These are phyloP conservation scores for Eimeria tenella DNA, from an alignment of 169 alveolate genomes.

Conservation along the genomic window DNA sequence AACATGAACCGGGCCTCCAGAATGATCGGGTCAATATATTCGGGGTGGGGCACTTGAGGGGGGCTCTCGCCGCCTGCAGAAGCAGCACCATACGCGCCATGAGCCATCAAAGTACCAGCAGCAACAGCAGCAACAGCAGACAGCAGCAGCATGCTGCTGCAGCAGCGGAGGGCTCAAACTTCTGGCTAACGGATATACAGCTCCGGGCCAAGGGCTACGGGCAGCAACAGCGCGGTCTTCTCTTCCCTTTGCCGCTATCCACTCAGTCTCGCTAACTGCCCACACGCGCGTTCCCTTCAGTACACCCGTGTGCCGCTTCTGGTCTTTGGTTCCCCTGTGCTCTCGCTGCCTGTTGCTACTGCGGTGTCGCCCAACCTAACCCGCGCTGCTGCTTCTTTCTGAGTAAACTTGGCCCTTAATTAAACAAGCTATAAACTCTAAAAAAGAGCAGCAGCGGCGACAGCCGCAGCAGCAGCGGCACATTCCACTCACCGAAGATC, in stretches of 20 bases:
- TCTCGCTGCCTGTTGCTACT: no score
- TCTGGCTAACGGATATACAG: no score
- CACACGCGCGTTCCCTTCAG: no score
- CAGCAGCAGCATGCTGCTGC: neutral
- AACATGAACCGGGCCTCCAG: constrained; percentile 35
- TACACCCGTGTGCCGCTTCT: no score
- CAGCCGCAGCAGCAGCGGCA: neutral
- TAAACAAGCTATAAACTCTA: neutral
- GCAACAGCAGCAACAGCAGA: neutral
- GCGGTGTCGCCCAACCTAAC: no score
- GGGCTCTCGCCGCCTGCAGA: constrained; percentile 26
- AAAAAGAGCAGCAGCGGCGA: neutral
- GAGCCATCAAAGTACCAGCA: neutral
- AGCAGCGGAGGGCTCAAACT: neutral
- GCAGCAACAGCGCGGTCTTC: no score
- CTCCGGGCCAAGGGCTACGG: no score
- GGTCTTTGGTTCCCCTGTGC: no score
- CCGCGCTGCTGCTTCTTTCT: no score
- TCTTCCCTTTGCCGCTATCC: no score
- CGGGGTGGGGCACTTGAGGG: constrained; percentile 43
- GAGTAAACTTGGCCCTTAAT: no score
- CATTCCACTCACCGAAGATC: neutral
- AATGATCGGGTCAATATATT: constrained; percentile 8
- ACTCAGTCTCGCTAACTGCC: no score
- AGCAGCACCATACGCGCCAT: neutral